These are phyloP conservation scores for Scedosporium apiospermum DNA, from an alignment of 2,329 filamentous ascomycete species.

Conservation along the genomic window DNA sequence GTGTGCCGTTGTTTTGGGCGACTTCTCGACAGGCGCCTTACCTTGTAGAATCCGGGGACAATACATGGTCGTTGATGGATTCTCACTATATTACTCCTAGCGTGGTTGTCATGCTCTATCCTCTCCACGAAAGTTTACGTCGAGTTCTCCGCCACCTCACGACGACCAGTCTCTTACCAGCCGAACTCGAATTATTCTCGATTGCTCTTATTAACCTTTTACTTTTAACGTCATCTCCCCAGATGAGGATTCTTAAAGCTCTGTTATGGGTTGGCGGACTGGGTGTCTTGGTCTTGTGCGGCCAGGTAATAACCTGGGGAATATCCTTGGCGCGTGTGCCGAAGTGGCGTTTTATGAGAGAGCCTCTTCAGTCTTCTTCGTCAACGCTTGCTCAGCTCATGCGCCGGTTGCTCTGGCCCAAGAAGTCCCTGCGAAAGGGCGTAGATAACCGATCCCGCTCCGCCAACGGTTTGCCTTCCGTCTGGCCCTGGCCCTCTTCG, in stretches of 20 bases:
- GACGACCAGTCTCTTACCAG: constrained; percentile 75
- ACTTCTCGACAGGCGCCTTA: constrained; percentile 5
- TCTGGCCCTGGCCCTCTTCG: not conserved
- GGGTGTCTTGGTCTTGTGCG: constrained; percentile 62
- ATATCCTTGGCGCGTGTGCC: constrained; percentile 81
- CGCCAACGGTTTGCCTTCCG: not conserved
- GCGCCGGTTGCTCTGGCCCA: constrained; percentile 7
- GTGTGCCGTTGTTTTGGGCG: constrained; percentile 49
- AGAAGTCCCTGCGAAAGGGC: not conserved
- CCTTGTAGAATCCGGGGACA: not conserved
- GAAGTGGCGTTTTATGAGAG: constrained; percentile 74
- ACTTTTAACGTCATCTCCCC: constrained; percentile 68
- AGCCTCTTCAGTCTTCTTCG: constrained; percentile 12
- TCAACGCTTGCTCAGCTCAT: not conserved
- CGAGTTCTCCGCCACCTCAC: constrained; percentile 69
- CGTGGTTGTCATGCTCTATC: constrained; percentile 59
- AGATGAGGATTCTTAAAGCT: constrained; percentile 75
- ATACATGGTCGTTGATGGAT: not conserved
- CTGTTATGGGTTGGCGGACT: constrained; percentile 80
- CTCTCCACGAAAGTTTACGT: constrained; percentile 71
- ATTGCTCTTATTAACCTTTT: constrained; percentile 73
- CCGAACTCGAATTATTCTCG: constrained; percentile 83
- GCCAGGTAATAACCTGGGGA: constrained; percentile 69
- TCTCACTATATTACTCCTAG: constrained; percentile 38
- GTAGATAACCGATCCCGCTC: not conserved